Evolutionary conservation across 2,329 filamentous ascomycete genomes (phyloP).

Genomic region (Onygenales sp.): DNA sequence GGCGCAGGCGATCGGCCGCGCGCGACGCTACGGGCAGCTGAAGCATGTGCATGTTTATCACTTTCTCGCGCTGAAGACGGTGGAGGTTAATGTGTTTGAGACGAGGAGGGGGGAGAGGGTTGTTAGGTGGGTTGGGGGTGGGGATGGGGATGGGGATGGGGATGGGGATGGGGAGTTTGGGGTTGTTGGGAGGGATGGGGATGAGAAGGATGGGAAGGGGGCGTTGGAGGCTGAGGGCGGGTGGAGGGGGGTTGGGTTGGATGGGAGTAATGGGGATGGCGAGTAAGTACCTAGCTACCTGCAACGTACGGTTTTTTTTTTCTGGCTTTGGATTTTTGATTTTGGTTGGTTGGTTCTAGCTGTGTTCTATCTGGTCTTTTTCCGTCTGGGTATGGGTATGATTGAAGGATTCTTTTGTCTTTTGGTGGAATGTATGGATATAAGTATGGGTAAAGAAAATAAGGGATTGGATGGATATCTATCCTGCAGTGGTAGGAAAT

Average conservation of each 20-base stretch:
- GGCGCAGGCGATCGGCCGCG: slow-evolving; percentile 55
- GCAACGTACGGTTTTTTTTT: neutral
- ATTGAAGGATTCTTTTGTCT: too few species aligned
- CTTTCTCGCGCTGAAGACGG: slow-evolving; percentile 32
- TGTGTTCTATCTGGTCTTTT: too few species aligned
- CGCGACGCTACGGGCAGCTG: slow-evolving; percentile 48
- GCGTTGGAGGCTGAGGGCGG: slow-evolving; percentile 12
- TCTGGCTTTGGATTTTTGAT: neutral
- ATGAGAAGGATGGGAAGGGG: slow-evolving; percentile 11
- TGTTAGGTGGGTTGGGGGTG: slow-evolving; percentile 18
- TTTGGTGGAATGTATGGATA: too few species aligned
- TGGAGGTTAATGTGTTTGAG: slow-evolving; percentile 38
- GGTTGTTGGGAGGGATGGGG: slow-evolving; percentile 18
- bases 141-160: slow-evolving; percentile 16
- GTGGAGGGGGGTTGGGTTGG: slow-evolving; percentile 21
- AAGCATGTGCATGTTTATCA: slow-evolving; percentile 51
- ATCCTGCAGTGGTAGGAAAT: too few species aligned
- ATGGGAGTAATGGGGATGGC: slow-evolving; percentile 15
- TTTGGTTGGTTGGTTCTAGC: too few species aligned
- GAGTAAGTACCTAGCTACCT: neutral
- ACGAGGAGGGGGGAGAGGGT: slow-evolving; percentile 22
- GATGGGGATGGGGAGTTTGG: slow-evolving; percentile 17
- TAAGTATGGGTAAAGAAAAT: too few species aligned
- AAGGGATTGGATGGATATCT: too few species aligned
- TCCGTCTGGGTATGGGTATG: too few species aligned